These are phyloP conservation scores for Boletellus sp. DNA, from an alignment of 768 basidiomycete genomes.

Conservation along the genomic window DNA sequence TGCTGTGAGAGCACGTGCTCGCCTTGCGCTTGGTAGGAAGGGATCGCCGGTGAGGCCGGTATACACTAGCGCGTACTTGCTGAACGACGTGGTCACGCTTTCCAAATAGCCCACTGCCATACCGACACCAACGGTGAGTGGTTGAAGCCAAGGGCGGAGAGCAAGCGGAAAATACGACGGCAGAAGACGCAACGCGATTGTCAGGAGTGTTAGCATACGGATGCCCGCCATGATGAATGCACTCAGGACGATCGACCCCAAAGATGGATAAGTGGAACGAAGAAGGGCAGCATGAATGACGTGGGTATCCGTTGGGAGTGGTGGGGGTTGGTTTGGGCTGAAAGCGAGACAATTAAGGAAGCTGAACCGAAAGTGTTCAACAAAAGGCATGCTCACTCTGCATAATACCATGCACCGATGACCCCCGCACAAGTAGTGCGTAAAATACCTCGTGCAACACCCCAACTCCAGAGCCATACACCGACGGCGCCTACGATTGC, in stretches of 20 bases:
- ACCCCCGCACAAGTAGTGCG: conserved; percentile 77
- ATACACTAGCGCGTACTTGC: conserved; percentile 67
- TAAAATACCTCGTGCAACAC: conserved; percentile 73
- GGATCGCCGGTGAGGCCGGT: conserved; percentile 71
- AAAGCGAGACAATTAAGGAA: conserved; percentile 6
- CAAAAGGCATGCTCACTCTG: conserved; percentile 40
- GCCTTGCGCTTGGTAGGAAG: conserved; percentile 56
- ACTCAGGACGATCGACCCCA: conserved; percentile 76
- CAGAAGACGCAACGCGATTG: conserved; percentile 49
- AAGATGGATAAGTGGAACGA: conserved; percentile 75
- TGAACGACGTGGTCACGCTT: conserved; percentile 47
- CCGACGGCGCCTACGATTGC: conserved; percentile 53
- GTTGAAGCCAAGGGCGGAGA: conserved; percentile 40
- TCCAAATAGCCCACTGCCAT: conserved; percentile 45
- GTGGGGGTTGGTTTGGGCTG: conserved; percentile 30
- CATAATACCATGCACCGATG: conserved; percentile 90
- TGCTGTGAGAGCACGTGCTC: conserved; percentile 54
- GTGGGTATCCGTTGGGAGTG: conserved; percentile 56
- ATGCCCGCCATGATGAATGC: conserved; percentile 72
- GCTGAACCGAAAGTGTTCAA: background rate
- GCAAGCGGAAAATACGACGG: conserved; percentile 49
- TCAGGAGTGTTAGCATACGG: conserved; percentile 52
- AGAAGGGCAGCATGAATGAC: conserved; percentile 73
- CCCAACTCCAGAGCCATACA: conserved; percentile 73
- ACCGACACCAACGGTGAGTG: conserved; percentile 34